A percentile compares a stretch with the other conserved stretches of the same genome.
phyloP scores from a whole-genome alignment of 371 early-diverging fungal genomes.

The Mucor circinelloides region DNA sequence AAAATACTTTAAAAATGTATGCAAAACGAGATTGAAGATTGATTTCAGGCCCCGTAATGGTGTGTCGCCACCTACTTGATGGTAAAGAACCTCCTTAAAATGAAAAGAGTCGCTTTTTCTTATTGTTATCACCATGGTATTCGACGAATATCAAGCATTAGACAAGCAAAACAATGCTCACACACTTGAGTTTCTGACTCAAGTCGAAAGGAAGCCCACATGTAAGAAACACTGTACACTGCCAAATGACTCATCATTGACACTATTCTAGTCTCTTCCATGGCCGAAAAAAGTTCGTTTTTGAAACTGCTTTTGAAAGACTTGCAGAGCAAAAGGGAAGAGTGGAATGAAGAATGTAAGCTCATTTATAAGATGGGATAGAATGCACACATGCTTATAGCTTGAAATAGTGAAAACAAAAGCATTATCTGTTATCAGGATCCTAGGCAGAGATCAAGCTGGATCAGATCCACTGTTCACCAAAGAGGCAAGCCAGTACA shows the following conservation, averaged over 20 bases:
- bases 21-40: too few species aligned
- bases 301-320: conserved; percentile 16
- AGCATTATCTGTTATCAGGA: conserved; percentile 22
- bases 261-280: conserved; percentile 6
- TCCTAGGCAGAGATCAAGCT: conserved; percentile 24
- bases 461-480: conserved; percentile 31
- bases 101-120: neutral
- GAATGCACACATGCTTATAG: neutral
- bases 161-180: neutral
- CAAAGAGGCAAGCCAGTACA: conserved; percentile 14
- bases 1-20: too few species aligned
- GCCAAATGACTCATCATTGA: neutral
- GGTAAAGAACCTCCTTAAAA: neutral
- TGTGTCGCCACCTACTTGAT: neutral
- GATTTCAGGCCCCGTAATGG: too few species aligned
- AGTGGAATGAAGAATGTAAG: conserved; percentile 14
- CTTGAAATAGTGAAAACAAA: conserved; percentile 13
- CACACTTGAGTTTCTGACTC: neutral
- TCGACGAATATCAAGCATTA: neutral
- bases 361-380: neutral
- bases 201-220: neutral
- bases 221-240: neutral
- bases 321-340: neutral
- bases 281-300: conserved; percentile 15
- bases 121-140: neutral